phyloP scores from a whole-genome alignment of 768 basidiomycete species.

The Lactarius akahatsu region DNA sequence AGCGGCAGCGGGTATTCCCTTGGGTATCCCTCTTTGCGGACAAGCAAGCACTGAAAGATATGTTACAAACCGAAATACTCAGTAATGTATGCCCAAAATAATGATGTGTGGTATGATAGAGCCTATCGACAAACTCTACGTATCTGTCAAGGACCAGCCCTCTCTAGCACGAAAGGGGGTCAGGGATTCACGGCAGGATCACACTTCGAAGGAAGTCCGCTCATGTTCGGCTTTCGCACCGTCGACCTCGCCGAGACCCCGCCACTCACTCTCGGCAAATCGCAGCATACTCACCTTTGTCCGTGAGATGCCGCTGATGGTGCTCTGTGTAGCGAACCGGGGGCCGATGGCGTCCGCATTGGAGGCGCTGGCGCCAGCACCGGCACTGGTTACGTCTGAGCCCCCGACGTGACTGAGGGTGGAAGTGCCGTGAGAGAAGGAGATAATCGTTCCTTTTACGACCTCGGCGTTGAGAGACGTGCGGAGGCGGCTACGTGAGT shows the following conservation, averaged over 20 bases:
- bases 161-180: neutral
- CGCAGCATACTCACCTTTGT: neutral
- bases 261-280: neutral
- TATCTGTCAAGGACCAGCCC: neutral
- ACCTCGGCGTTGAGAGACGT: neutral
- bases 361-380: neutral
- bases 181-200: neutral
- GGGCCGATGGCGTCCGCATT: neutral
- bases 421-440: neutral
- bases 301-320: neutral
- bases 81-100: neutral
- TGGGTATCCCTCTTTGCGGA: no score
- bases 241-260: neutral
- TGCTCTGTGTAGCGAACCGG: neutral
- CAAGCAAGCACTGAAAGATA: no score
- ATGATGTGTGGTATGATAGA: neutral
- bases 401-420: neutral
- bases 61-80: neutral
- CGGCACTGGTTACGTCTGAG: neutral
- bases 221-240: neutral
- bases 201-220: neutral
- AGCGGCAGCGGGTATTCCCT: no score
- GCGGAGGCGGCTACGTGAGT: constrained; percentile 9
- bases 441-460: neutral
- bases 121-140: neutral